A percentile compares a stretch with the other conserved stretches of the same genome.
phyloP scores from a whole-genome alignment of 257 asterid species.

The Nicotiana paniculata region DNA sequence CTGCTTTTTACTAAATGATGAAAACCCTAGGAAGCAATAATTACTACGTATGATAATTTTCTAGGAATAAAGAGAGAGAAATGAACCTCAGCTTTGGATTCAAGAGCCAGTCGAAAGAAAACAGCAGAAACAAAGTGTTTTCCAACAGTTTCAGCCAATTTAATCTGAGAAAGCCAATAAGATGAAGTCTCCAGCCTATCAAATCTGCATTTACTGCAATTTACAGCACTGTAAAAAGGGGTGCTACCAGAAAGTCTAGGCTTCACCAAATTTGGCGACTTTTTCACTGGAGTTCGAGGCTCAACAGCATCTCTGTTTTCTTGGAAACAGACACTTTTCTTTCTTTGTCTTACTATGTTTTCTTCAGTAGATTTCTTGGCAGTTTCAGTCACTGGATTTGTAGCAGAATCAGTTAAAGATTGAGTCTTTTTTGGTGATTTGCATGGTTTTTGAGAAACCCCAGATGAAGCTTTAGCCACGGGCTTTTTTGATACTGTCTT shows the following conservation, averaged over 20 bases:
- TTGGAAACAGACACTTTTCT: constrained; percentile 41
- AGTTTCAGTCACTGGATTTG: constrained; percentile 7
- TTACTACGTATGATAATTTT: no score
- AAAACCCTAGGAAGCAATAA: neutral
- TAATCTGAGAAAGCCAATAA: constrained; percentile 77
- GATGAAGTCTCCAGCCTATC: constrained; percentile 64
- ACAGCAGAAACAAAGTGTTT: constrained; percentile 56
- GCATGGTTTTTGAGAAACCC: constrained; percentile 16
- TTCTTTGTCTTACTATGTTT: constrained; percentile 24
- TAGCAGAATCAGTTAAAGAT: constrained; percentile 17
- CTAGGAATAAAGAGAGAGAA: neutral
- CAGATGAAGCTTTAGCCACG: constrained; percentile 21
- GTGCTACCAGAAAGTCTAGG: constrained; percentile 28
- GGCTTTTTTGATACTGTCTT: constrained; percentile 33
- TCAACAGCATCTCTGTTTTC: constrained; percentile 22
- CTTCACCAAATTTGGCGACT: constrained; percentile 25
- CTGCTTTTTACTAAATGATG: neutral
- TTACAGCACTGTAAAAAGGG: constrained; percentile 58
- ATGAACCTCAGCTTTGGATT: constrained; percentile 70
- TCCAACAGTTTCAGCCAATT: constrained; percentile 55
- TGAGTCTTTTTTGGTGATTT: constrained; percentile 7
- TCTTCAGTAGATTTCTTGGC: constrained; percentile 21
- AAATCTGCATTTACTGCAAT: constrained; percentile 76
- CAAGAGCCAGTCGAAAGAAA: constrained; percentile 56
- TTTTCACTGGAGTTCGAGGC: constrained; percentile 43